Conservation (phyloP, 805 yeast species). For the Kregervanrija delftensis region DNA sequence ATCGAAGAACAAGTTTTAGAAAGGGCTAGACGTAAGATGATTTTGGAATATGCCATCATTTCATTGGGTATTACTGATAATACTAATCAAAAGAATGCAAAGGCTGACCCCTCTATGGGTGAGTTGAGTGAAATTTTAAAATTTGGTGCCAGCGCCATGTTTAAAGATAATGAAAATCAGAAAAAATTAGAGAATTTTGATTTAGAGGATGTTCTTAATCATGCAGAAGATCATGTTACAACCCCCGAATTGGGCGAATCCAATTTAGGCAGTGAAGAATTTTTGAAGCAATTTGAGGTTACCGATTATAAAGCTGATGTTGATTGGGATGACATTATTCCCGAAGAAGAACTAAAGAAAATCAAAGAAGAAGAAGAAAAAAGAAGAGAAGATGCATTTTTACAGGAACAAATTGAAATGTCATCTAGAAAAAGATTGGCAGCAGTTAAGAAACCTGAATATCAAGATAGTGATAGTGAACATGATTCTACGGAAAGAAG, state of each 20-base stretch:
- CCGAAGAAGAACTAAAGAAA: slow-evolving; percentile 83
- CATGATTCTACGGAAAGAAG: slow-evolving; percentile 26
- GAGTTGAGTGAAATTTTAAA: slow-evolving; percentile 90
- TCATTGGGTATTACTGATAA: slow-evolving; percentile 91
- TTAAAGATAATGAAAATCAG: slow-evolving; percentile 87
- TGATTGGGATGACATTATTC: slow-evolving; percentile 98
- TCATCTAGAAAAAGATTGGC: slow-evolving; percentile 76
- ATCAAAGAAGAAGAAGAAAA: slow-evolving; percentile 88
- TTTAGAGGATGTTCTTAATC: slow-evolving; percentile 90
- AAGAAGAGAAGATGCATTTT: slow-evolving; percentile 75
- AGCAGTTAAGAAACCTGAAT: slow-evolving; percentile 44
- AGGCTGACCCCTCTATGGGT: slow-evolving; percentile 70
- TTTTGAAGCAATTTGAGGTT: slow-evolving; percentile 93
- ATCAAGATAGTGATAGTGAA: slow-evolving; percentile 16
- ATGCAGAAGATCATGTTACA: slow-evolving; percentile 95
- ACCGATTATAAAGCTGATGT: slow-evolving; percentile 98
- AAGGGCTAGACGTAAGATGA: slow-evolving; percentile 96
- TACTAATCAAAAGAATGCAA: slow-evolving; percentile 40
- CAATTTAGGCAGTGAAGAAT: slow-evolving; percentile 98
- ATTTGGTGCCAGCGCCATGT: slow-evolving; percentile 98
- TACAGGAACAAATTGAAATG: slow-evolving; percentile 86
- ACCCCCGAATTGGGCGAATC: slow-evolving; percentile 96
- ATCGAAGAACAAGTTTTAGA: slow-evolving; percentile 97
- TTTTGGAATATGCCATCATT: slow-evolving; percentile 94
- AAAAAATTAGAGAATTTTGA: slow-evolving; percentile 92